Evolutionary conservation across 2,329 filamentous ascomycete species (phyloP).

Genomic region (Bertia moriformis): DNA sequence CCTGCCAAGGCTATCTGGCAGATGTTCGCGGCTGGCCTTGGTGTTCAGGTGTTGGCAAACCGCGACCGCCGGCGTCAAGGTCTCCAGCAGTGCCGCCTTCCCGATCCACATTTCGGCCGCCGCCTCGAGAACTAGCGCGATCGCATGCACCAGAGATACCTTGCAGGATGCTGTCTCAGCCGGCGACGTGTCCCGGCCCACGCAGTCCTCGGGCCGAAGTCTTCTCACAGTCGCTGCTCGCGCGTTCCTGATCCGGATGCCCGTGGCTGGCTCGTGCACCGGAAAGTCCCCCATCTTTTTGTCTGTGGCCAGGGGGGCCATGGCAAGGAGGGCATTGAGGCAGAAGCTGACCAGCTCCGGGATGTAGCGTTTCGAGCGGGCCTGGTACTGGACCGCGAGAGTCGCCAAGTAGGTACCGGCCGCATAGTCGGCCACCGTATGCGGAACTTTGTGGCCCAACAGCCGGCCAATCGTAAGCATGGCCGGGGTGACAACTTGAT

Average conservation of each 20-base stretch:
- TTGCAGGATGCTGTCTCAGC: constrained; percentile 23
- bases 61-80: constrained; percentile 50
- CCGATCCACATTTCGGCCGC: constrained; percentile 61
- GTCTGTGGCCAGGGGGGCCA: constrained; percentile 39
- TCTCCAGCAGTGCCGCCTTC: constrained; percentile 64
- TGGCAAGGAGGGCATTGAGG: constrained; percentile 55
- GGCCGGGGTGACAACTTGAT: constrained; percentile 82
- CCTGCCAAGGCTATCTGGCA: constrained; percentile 28
- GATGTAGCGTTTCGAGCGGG: constrained; percentile 69
- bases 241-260: constrained; percentile 32
- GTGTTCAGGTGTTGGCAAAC: constrained; percentile 47
- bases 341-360: constrained; percentile 78
- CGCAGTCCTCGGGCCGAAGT: constrained; percentile 44
- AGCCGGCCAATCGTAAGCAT: constrained; percentile 73
- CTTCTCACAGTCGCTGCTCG: constrained; percentile 27
- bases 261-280: constrained; percentile 35
- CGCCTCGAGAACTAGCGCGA: constrained; percentile 48
- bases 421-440: constrained; percentile 49
- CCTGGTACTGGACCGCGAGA: constrained; percentile 69
- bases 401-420: constrained; percentile 68
- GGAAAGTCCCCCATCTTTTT: constrained; percentile 42
- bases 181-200: constrained; percentile 7
- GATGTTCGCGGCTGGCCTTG: constrained; percentile 31
- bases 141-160: constrained; percentile 43
- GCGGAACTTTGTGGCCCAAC: constrained; percentile 62